Conservation (phyloP, 768 basidiomycete species). For the Suillus hirtellus region DNA sequence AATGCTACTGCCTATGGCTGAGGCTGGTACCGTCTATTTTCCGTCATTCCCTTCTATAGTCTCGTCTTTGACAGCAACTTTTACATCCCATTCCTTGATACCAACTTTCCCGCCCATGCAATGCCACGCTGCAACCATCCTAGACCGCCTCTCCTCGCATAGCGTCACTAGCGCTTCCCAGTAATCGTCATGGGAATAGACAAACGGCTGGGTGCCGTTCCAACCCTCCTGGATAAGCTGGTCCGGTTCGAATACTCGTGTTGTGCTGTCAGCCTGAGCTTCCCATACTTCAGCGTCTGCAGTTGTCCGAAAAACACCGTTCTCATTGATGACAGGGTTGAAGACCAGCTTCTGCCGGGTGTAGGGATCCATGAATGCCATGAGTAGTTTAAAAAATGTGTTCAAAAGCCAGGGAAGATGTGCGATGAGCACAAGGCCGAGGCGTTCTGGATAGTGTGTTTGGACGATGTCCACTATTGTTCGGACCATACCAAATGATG, state of each 20-base stretch:
- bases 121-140: constrained; percentile 63
- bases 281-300: constrained; percentile 18
- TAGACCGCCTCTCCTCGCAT: constrained; percentile 49
- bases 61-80: constrained; percentile 34
- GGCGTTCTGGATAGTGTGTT: too few species aligned
- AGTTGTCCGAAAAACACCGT: constrained; percentile 28
- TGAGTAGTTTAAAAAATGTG: constrained; percentile 75
- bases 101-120: constrained; percentile 69
- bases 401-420: constrained; percentile 81
- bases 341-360: constrained; percentile 76
- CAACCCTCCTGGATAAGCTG: constrained; percentile 72
- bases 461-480: too few species aligned
- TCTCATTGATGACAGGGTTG: constrained; percentile 48
- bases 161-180: constrained; percentile 65
- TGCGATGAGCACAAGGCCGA: constrained; percentile 39
- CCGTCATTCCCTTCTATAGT: background rate
- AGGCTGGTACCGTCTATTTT: background rate
- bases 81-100: constrained; percentile 79
- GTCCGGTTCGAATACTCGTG: constrained; percentile 58
- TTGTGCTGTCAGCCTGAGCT: background rate
- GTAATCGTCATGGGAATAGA: constrained; percentile 73
- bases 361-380: constrained; percentile 80
- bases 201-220: constrained; percentile 66
- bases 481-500: too few species aligned
- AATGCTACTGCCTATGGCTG: background rate